Evolutionary conservation across 768 basidiomycete species (phyloP), one percentile per base, ranked within the genome.

Genomic region (Infundibulicybe gibba): DNA sequence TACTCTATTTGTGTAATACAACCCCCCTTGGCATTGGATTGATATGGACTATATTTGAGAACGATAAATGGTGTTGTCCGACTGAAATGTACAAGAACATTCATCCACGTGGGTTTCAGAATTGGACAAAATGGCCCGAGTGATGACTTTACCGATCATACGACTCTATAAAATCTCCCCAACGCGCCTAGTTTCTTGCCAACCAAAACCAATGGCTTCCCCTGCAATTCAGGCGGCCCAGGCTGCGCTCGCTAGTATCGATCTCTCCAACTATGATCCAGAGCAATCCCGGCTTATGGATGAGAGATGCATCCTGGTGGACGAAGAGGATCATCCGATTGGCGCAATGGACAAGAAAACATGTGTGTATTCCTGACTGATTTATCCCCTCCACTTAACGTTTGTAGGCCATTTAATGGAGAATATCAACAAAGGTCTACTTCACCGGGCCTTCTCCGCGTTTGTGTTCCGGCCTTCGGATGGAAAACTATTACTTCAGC

Each of bases 371-470:
- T 48, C 35, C 32, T 48, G 43, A 25, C 43, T 50, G 37, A 9
- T n/a, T 16, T 19, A 25, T 3, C 38, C n/a, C 33, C 14, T 20
- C 16, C 40, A 40, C 9, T 45, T 19, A n/a, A 4, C 3, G 35
- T 10, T 3, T 14, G 35, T 62, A 94, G 94, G 94, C 64, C 97
- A 98, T 68, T 71, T 99, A 46, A 98, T 99, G 94, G 86, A 89
- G 63, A 97, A 97, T 64, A 95, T 98, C 60, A 82, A 84, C 63
- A 85, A 87, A 59, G 94, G 94, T 12, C 79, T 98, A 35, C 83
- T 99, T 19, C 97, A 99, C 65, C 87, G 97, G 34, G 97, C 97
- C 14, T 99, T 99, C 74, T 97, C 94, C 49, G 94, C 87, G 32
- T 98, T 99, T 66, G 79, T 97, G 53, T 99, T 98, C 75, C 76